Base-by-base conservation (phyloP, 192 early-diverging fungal genomes). In the Funneliformis mosseae region DNA sequence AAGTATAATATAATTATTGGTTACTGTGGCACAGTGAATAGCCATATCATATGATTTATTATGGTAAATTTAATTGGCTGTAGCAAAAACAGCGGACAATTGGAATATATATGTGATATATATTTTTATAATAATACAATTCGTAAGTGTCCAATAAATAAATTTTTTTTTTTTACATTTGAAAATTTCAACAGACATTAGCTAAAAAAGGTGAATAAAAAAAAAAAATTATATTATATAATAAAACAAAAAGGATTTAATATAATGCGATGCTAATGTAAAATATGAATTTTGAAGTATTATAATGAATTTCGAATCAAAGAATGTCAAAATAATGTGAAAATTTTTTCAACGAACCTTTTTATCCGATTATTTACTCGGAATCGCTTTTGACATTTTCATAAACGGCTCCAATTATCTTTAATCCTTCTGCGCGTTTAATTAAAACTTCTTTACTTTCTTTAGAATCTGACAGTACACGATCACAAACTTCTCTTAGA, bases 401-500 rank as follows among this genome's bases (percentile, higher is more conserved):
- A 83, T 92, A 99, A 14, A 97, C 90, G 73, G 92, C 87, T 74
- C 97, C 98, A 81, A 99, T 89, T 10, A 95, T 91, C 79, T 90
- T 91, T 62, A 99, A 87, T 8, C 94, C 98, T 77, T 88, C 88
- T 0, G 94, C 94, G 39, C 97, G 89, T 83, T 93, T 88, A 77
- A 86, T 79, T 64, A 88, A 74, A 1, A 88, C 83, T 73, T 90
- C 85, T 83, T 90, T 91, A 66, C 86, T 72, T 8, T 86, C 88
- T 48, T 62, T 81, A 42, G 89, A 85, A 82, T 97, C 96, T 61
- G 90, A 87, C 71, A 98, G 85, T 28, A 95, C 91, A 11, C 82
- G 76, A 79, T 97, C 97, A 85, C 98, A 99, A 5, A 97, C 97
- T 79, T 97, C 95, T 64, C 96, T 88, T 72, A 98, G 83, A 12